Evolutionary conservation across 305 asterid genomes (phyloP), one percentile per base, ranked within the genome.

Genomic region (Solanum hybrid): DNA sequence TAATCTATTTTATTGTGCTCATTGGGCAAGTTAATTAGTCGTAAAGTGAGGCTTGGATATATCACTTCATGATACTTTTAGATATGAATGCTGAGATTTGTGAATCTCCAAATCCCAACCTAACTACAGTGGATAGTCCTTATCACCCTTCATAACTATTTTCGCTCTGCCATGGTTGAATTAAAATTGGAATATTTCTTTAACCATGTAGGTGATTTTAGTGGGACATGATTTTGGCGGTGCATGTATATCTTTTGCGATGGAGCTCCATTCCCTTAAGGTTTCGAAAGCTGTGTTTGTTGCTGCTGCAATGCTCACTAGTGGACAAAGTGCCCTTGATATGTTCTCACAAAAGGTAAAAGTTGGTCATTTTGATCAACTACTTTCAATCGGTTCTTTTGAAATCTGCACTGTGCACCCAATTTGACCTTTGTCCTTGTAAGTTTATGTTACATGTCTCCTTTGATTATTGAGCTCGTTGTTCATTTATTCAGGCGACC

Each of bases 211-310:
- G 99, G 98, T 97, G 81, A 95, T 96, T 91, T 93, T 97, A 91
- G 99, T 95, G 34, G 99, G 98, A 46, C 99, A 97, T 92, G 99
- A 97, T 94, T 96, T 97, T 91, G 99, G 99, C 42, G 99, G 99
- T 89, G 95, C 98, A 31, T 96, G 99, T 90, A 92, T 96, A 92
- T 95, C 99, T 79, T 95, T 94, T 92, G 95, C 95, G 36, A 96
- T 96, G 99, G 99, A 97, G 94, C 78, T 91, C 86, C 93, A 93
- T 91, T 96, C 97, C n/a, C 76, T 93, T 51, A 97, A 95, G 92
- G 92, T 96, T 86, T 92, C 98, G 16, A 97, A 96, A 92, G 99
- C 99, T 80, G 91, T 97, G 89, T 97, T 95, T 91, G 90, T 96
- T 66, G 95, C 98, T 77, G 99, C 99, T 5, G 94, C 97, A 66